Evolutionary conservation across 768 basidiomycete species (phyloP), one percentile per base, ranked within the genome.

Genomic region (Baorangia bicolor): DNA sequence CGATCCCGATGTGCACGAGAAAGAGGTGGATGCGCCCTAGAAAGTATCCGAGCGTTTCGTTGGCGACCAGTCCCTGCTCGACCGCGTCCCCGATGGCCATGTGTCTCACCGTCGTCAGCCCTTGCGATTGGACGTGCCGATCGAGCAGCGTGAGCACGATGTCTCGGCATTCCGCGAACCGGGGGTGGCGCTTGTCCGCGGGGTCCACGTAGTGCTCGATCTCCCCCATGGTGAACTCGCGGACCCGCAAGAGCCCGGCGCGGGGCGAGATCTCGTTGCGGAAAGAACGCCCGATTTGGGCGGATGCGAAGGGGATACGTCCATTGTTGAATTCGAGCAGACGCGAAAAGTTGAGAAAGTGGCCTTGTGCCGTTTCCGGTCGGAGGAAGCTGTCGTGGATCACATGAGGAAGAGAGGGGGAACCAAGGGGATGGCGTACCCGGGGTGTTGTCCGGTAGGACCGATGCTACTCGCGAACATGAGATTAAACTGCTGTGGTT

Each of bases 201-300:
- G 97, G 97, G 78, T 98, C 97, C 63, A 99, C 97, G 61, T 79
- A 99, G 77, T 99, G 97, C 75, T 99, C 97, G 69, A 99, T 97
- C 77, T 99, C 97, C 43, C 94, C 97, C 96, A 98, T 97, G 12
- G 93, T 97, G 77, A 98, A 99, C 73, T 99, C 97, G 62, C 96
- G 91, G 31, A 98, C 96, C 57, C 97, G 94, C 44, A 99, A 82
- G 38, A 99, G 81, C 50, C 97, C 97, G 37, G 95, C 93, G 53
- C 94, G 90, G 14, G 97, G 97, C 0, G 94, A 95, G 63, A 99
- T 98, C 72, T 98, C 97, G 71, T 99, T 99, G 49, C 97, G 86
- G 83, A 99, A 99, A 18, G 91, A 85, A 49, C 91, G 87, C 33
- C 97, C 97, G 61, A 99, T 91, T 71, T 97, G 94, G 2, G 97